phyloP scores from a whole-genome alignment of 2,329 filamentous ascomycete genomes.

The Aspergillus aculeatus region DNA sequence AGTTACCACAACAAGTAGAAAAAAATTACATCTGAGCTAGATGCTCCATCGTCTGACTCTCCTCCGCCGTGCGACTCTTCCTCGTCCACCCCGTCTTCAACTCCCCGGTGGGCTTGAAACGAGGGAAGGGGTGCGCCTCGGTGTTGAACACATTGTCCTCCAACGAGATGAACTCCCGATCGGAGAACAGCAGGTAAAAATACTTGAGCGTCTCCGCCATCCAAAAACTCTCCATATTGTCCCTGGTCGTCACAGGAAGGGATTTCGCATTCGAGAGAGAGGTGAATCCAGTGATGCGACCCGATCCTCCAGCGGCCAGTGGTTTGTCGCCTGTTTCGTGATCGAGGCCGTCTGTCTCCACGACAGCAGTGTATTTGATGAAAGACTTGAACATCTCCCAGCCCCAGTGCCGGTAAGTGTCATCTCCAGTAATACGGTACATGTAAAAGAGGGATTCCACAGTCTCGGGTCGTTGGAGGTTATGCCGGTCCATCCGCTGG shows the following conservation, averaged over 20 bases:
- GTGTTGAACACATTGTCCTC: constrained; percentile 92
- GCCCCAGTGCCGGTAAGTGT: constrained; percentile 89
- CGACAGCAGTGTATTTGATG: constrained; percentile 76
- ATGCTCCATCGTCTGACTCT: neutral
- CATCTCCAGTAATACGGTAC: constrained; percentile 94
- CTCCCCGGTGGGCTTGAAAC: constrained; percentile 69
- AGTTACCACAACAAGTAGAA: neutral
- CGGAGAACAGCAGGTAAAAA: constrained; percentile 90
- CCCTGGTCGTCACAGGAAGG: constrained; percentile 66
- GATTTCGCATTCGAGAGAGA: constrained; percentile 72
- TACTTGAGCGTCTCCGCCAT: constrained; percentile 98
- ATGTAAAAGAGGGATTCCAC: constrained; percentile 97
- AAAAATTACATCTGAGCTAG: neutral
- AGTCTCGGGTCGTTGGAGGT: constrained; percentile 92
- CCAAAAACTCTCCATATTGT: constrained; percentile 99
- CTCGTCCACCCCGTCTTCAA: constrained; percentile 44
- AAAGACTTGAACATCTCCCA: constrained; percentile 99
- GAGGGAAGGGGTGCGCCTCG: constrained; percentile 85
- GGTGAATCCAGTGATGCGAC: constrained; percentile 64
- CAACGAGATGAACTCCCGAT: constrained; percentile 76
- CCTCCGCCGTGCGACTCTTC: constrained; percentile 15
- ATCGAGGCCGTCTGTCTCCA: constrained; percentile 55
- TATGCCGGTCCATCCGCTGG: constrained; percentile 81
- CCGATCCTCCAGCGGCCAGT: neutral
- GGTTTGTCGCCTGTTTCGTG: constrained; percentile 6